Base-by-base conservation (phyloP, 352 stramenopile genomes). In the Globisporangium lucens region DNA sequence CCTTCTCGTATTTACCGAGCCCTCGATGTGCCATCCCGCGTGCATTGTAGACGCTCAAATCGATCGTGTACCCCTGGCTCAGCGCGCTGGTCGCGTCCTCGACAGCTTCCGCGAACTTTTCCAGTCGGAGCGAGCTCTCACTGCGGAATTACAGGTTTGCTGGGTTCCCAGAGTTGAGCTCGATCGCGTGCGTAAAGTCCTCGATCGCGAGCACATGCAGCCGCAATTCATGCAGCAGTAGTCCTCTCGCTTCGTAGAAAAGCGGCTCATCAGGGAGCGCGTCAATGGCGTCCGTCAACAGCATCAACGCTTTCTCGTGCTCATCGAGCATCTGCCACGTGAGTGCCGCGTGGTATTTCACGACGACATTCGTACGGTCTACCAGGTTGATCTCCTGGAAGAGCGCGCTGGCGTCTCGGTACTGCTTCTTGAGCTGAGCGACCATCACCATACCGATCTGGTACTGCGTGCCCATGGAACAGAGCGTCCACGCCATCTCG, bases 371-470 rank as follows among this genome's bases (percentile, higher is more conserved):
- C 29, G 77, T 43, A 9, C 58, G 57, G 10, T 90, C 73, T 17
- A 38, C 12, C 27, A 70, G 22, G 20, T 65, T 22, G 64, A 79
- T 72, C 12, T 73, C 68, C 30, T 78, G 69, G 51, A 93, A 87
- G 27, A 82, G 75, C 6, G 33, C 51, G 12, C 73, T 69, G 29
- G 82, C 84, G 0, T 75, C 70, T 4, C 68, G 64, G 66, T 89
- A 72, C 3, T 80, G 70, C 41, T 87, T 67, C 55, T 78, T 78
- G 10, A 94, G 76, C 62, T 93, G 83, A 24, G 73, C 77, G 60
- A 93, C 89, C 84, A 93, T 93, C 10, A 80, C 86, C 77, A 93
- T 85, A 13, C 83, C 82, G 38, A 89, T 77, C 49, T 91, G 74
- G 27, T 89, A 92, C 33, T 80, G 73, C 35, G 71, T 66, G 0